A percentile compares a stretch with the other conserved stretches of the same genome.
These are phyloP conservation scores for Pseudogymnoascus sp. DNA, from an alignment of 2,329 filamentous ascomycete species.

Conservation along the genomic window DNA sequence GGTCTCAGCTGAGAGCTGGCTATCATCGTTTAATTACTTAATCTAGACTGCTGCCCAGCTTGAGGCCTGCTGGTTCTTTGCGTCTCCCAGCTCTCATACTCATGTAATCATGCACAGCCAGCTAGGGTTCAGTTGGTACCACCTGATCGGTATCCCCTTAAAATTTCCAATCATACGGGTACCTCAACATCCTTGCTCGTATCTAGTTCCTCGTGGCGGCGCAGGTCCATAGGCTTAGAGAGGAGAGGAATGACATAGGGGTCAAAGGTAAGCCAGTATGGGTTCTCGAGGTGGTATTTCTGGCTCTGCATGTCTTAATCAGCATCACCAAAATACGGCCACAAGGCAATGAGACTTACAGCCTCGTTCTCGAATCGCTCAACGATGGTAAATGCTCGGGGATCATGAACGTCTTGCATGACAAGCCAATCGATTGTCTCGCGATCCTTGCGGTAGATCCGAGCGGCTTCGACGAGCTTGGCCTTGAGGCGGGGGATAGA, in stretches of 20 bases:
- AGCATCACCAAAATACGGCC: neutral
- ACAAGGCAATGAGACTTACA: constrained; percentile 32
- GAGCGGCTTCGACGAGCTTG: constrained; percentile 67
- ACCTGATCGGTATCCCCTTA: neutral
- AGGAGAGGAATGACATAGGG: constrained; percentile 63
- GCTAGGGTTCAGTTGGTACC: too few species aligned
- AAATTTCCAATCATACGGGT: constrained; percentile 21
- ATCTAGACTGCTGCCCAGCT: neutral
- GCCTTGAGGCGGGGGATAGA: constrained; percentile 58
- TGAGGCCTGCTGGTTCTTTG: neutral
- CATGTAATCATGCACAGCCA: neutral
- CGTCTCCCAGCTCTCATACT: neutral
- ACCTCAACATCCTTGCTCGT: constrained; percentile 42
- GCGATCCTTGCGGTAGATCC: constrained; percentile 62
- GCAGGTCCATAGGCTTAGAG: constrained; percentile 60
- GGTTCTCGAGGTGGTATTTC: constrained; percentile 55
- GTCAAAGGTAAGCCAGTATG: constrained; percentile 70
- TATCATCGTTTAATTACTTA: neutral
- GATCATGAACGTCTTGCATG: constrained; percentile 65
- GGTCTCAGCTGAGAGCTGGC: neutral
- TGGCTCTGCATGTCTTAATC: constrained; percentile 35
- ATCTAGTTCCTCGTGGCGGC: constrained; percentile 59
- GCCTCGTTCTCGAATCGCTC: constrained; percentile 63
- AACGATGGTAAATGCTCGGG: constrained; percentile 64
- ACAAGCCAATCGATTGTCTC: constrained; percentile 67